Evolutionary conservation across 2,329 filamentous ascomycete genomes (phyloP).

Genomic region (Pseudogymnoascus destructans): DNA sequence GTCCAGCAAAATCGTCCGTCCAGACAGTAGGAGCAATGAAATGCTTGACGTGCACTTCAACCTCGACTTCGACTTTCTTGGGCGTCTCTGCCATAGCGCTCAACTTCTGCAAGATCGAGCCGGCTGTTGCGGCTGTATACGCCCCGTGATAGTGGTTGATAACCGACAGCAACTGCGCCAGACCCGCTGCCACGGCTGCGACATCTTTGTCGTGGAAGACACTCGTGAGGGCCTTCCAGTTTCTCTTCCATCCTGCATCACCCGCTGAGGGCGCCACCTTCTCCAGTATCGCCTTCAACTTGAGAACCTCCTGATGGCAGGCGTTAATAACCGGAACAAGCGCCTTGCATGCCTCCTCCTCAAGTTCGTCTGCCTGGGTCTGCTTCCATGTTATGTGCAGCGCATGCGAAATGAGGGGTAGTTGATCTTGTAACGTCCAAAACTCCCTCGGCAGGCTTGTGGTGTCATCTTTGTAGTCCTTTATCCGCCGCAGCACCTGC

Average conservation of each 20-base stretch:
- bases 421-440: conserved; percentile 1
- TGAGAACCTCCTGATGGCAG: neutral
- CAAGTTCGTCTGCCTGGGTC: neutral
- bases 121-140: neutral
- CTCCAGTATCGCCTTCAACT: neutral
- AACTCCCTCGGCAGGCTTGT: neutral
- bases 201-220: neutral
- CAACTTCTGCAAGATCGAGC: neutral
- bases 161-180: neutral
- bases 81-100: neutral
- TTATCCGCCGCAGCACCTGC: neutral
- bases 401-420: conserved; percentile 2
- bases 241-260: neutral
- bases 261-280: neutral
- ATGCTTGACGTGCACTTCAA: neutral
- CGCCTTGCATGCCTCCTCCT: neutral
- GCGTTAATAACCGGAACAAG: neutral
- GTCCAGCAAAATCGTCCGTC: neutral
- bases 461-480: neutral
- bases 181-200: neutral
- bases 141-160: neutral
- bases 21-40: conserved; percentile 1
- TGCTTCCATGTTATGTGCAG: neutral
- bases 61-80: neutral
- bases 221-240: neutral